Conservation (phyloP, 2,329 filamentous ascomycete genomes). For the Ophidiomyces ophidiicola region DNA sequence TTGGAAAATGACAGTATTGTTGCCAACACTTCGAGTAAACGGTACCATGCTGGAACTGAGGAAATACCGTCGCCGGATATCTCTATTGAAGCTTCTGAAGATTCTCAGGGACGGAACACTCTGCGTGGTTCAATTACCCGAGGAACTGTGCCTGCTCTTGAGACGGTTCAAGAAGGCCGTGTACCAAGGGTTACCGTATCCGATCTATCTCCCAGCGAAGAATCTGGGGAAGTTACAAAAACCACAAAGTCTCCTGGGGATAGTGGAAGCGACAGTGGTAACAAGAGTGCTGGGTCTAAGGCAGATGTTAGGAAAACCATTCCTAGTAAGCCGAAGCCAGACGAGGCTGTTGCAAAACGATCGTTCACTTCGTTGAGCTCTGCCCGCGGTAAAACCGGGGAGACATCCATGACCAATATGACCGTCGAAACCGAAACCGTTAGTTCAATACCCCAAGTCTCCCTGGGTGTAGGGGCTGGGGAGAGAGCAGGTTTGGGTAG, state of each 20-base stretch:
- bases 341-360: slow-evolving; percentile 48
- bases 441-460: slow-evolving; percentile 73
- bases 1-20: slow-evolving; percentile 34
- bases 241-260: slow-evolving; percentile 40
- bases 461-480: slow-evolving; percentile 50
- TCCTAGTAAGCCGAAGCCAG: slow-evolving; percentile 35
- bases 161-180: slow-evolving; percentile 86
- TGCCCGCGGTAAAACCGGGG: slow-evolving; percentile 54
- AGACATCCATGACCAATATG: slow-evolving; percentile 78
- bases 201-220: slow-evolving; percentile 27
- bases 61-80: slow-evolving; percentile 1
- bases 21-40: slow-evolving; percentile 43
- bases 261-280: slow-evolving; percentile 44
- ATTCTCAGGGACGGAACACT: slow-evolving; percentile 11
- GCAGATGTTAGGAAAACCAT: slow-evolving; percentile 23
- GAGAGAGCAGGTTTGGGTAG: slow-evolving; percentile 47
- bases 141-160: slow-evolving; percentile 52
- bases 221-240: slow-evolving; percentile 21
- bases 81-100: slow-evolving; percentile 13
- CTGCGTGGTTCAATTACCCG: slow-evolving; percentile 50
- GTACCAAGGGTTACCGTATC: slow-evolving; percentile 56
- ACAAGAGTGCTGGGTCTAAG: slow-evolving; percentile 24
- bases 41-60: slow-evolving; percentile 24
- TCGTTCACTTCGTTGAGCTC: slow-evolving; percentile 55
- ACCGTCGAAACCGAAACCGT: slow-evolving; percentile 97